These are phyloP conservation scores for Ophiostoma sp. DNA, from an alignment of 2,329 filamentous ascomycete genomes.

Conservation along the genomic window DNA sequence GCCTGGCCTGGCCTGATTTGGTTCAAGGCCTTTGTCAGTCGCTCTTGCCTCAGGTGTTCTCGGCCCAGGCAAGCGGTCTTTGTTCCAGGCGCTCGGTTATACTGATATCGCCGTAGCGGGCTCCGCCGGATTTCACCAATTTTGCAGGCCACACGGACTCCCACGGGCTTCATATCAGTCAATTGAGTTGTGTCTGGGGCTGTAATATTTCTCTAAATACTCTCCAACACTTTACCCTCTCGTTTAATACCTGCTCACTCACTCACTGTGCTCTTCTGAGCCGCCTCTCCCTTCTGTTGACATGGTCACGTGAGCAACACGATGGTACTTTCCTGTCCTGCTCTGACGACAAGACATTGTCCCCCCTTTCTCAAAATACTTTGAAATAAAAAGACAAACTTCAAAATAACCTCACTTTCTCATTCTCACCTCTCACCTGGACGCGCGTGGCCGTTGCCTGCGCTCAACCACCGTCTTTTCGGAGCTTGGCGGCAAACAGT, in stretches of 20 bases:
- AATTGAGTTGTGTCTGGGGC: neutral
- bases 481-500: slow-evolving; percentile 23
- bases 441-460: slow-evolving; percentile 25
- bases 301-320: neutral
- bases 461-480: neutral
- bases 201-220: neutral
- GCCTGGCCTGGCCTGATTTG: neutral
- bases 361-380: neutral
- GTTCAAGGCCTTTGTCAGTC: neutral
- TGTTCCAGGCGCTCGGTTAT: slow-evolving; percentile 13
- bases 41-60: neutral
- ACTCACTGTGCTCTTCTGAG: neutral
- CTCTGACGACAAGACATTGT: too few species aligned
- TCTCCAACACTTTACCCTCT: neutral
- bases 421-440: neutral
- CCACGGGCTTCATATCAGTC: neutral
- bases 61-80: neutral
- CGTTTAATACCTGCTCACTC: neutral
- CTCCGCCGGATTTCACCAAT: neutral
- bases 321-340: neutral
- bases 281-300: neutral
- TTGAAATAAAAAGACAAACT: neutral
- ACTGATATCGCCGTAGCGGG: slow-evolving; percentile 14
- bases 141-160: neutral
- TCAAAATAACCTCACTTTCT: neutral